Evolutionary conservation across 805 yeast genomes (phyloP), one percentile per base, ranked within the genome.

Genomic region (Candida pseudofarinosa): DNA sequence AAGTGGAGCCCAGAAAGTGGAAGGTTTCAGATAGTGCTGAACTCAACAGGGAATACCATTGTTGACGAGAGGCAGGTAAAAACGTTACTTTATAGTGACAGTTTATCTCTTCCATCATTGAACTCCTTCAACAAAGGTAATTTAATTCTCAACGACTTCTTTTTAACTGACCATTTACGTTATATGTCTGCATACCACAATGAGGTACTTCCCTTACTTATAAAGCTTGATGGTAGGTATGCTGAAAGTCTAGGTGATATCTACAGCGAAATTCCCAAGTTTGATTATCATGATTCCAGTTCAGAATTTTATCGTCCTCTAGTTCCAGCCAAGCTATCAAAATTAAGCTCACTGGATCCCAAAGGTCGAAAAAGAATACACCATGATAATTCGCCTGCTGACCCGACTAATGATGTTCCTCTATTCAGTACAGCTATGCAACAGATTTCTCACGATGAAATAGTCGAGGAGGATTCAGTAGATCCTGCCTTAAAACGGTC

Each of bases 141-240:
- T 39, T 49, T 65, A 32, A 59, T 65, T 6, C 61, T 64, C 13
- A 63, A 62, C 44, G 71, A 66, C 42, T 63, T 66, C 46, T 66
- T 66, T 44, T 52, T 66, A 30, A 57, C 65, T 28, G 65, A 63
- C 36, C 60, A 63, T 44, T 50, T 62, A 31, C 52, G 47, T 43
- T 66, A 66, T 45, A 62, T 66, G 62, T 62, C 69, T 2, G 58
- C 56, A 3, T 65, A 66, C 44, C 71, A 66, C 46, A 66, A 66
- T 42, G 69, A 66, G 35, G 60, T 65, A 1, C 47, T 65, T 15
- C 67, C 63, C 3, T 50, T 66, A 37, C 51, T 66, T 23, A 57
- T 57, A 4, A 51, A 56, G 28, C 31, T 58, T 14, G 70, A 64
- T 37, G 37, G 52, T 4, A 55, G 49, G 26, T 65, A 59, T 41